Conservation (phyloP, 306 rosid species). For the Argentina anserina region DNA sequence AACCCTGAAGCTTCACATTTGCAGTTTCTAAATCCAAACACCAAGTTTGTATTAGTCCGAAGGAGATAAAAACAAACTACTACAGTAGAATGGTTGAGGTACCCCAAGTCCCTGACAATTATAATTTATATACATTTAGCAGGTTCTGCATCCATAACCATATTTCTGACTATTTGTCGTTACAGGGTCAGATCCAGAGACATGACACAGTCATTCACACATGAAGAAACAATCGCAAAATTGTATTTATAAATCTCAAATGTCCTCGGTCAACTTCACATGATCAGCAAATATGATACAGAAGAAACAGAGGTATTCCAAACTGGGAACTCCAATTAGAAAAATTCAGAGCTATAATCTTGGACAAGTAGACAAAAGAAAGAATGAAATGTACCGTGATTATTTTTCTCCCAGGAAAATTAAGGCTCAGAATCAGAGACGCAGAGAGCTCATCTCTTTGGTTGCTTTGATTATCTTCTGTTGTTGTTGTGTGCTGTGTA, state of each 20-base stretch:
- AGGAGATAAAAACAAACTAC: not conserved
- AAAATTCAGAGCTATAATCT: not conserved
- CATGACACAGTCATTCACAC: not conserved
- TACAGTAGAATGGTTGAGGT: not conserved
- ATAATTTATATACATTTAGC: not conserved
- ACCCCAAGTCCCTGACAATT: not conserved
- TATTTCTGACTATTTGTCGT: not conserved
- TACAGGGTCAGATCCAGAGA: not conserved
- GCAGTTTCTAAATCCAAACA: conserved; percentile 17
- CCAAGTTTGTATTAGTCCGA: not conserved
- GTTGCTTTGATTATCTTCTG: conserved; percentile 6
- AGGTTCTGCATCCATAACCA: not conserved
- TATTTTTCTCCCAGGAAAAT: conserved; percentile 16
- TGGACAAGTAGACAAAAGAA: not conserved
- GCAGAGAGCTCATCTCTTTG: not conserved
- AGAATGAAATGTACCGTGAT: not conserved
- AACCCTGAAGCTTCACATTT: conserved; percentile 18
- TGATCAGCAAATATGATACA: not conserved
- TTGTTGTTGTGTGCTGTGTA: not conserved
- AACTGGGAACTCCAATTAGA: not conserved
- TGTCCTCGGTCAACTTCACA: not conserved
- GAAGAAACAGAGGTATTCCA: not conserved
- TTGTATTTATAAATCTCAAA: not conserved
- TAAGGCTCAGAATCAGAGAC: conserved; percentile 1
- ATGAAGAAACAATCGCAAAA: not conserved